Evolutionary conservation across 352 stramenopile genomes (phyloP).

Genomic region (Globisporangium solare): DNA sequence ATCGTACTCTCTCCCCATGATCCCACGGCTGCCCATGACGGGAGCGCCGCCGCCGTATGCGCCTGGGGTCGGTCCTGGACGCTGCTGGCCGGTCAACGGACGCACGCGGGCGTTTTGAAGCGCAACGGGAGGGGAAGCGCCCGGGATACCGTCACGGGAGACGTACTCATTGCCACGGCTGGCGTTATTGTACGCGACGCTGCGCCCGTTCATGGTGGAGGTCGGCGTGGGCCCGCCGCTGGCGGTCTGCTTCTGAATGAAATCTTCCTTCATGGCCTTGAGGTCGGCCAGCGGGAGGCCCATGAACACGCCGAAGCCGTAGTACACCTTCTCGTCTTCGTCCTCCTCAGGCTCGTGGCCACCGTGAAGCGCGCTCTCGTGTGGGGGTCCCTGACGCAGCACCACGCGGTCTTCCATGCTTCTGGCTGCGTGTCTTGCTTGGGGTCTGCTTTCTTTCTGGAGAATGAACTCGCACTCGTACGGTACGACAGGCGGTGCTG

Average conservation of each 20-base stretch:
- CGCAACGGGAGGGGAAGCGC: not conserved
- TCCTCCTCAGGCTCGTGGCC: constrained; percentile 40
- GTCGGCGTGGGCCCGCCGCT: constrained; percentile 10
- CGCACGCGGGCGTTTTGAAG: constrained; percentile 10
- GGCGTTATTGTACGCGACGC: constrained; percentile 4
- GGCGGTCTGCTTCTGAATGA: constrained; percentile 51
- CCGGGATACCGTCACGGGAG: not conserved
- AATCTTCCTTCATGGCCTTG: constrained; percentile 82
- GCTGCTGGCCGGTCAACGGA: constrained; percentile 1
- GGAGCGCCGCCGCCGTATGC: not conserved
- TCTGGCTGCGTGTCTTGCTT: not conserved
- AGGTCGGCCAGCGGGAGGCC: constrained; percentile 76
- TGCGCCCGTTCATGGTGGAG: not conserved
- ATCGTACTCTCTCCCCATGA: constrained; percentile 17
- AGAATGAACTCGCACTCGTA: too few relatives aligned
- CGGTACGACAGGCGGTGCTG: too few relatives aligned
- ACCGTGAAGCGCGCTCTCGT: not conserved
- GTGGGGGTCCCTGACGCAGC: constrained; percentile 4
- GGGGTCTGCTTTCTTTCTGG: not conserved
- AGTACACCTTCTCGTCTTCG: constrained; percentile 86
- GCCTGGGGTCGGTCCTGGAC: not conserved
- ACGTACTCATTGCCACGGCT: not conserved
- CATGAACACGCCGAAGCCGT: constrained; percentile 88
- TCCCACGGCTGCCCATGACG: constrained; percentile 6
- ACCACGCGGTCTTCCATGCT: constrained; percentile 17